Conservation (phyloP, 2,329 filamentous ascomycete species). For the Diaporthe aspalathi region DNA sequence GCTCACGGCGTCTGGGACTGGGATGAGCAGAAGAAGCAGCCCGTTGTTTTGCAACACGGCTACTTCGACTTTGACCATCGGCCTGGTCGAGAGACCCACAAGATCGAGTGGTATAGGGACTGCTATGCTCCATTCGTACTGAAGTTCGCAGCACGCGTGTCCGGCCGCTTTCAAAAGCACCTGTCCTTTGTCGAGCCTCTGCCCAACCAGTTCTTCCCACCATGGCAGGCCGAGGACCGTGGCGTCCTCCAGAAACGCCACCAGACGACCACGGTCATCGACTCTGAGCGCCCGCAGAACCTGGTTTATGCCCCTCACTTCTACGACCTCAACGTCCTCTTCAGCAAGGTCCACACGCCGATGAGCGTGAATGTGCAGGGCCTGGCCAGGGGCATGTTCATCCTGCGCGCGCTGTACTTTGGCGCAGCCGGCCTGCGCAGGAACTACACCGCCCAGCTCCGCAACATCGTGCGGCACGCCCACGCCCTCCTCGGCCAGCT, state of each 20-base stretch:
- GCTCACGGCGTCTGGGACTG: constrained; percentile 54
- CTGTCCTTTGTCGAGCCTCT: constrained; percentile 55
- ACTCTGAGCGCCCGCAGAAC: constrained; percentile 45
- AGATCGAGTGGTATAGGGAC: constrained; percentile 56
- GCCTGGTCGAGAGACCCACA: constrained; percentile 49
- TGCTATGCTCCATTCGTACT: constrained; percentile 55
- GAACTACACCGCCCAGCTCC: constrained; percentile 54
- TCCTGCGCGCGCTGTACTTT: constrained; percentile 55
- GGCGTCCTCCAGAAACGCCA: constrained; percentile 42
- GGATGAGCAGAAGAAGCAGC: constrained; percentile 47
- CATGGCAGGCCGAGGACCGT: constrained; percentile 46
- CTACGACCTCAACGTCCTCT: constrained; percentile 56
- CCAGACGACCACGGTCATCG: constrained; percentile 46
- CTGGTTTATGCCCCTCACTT: constrained; percentile 57
- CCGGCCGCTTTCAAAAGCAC: constrained; percentile 45
- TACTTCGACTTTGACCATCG: constrained; percentile 55
- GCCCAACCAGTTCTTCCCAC: constrained; percentile 55
- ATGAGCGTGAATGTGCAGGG: constrained; percentile 57
- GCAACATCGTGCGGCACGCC: constrained; percentile 51
- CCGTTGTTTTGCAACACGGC: constrained; percentile 45
- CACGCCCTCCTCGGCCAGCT: constrained; percentile 48
- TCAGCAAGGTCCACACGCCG: constrained; percentile 50
- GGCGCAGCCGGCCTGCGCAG: constrained; percentile 50
- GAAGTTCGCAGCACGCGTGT: constrained; percentile 50
- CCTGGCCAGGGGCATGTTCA: constrained; percentile 53